A percentile compares a stretch with the other conserved stretches of the same genome.
Evolutionary conservation across 2,329 filamentous ascomycete genomes (phyloP).

Genomic region (Aciculosporium take): DNA sequence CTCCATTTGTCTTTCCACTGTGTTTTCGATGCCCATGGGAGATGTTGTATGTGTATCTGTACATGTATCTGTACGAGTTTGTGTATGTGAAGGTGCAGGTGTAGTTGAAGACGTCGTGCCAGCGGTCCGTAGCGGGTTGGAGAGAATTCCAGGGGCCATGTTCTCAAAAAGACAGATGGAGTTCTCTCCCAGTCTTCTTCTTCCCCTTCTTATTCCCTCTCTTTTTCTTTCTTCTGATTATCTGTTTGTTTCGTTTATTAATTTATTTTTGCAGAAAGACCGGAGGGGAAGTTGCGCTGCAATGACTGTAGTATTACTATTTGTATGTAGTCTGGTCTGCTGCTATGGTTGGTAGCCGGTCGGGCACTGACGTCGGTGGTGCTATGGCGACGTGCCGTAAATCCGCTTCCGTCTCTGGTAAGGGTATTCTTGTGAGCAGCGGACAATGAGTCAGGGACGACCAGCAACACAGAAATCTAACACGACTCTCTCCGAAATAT

Average conservation of each 20-base stretch:
- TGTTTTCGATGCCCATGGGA: slow-evolving; percentile 6
- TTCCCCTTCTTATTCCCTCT: neutral
- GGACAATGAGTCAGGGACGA: neutral
- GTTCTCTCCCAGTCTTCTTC: neutral
- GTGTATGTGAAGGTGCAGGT: neutral
- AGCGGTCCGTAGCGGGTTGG: slow-evolving; percentile 1
- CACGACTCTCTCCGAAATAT: neutral
- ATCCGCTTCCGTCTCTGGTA: neutral
- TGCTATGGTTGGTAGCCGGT: neutral
- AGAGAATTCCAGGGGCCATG: slow-evolving; percentile 6
- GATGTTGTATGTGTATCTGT: neutral
- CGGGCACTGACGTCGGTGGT: neutral
- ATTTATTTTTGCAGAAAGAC: neutral
- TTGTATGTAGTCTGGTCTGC: neutral
- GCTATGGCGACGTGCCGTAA: neutral
- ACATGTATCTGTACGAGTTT: neutral
- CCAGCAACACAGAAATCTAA: neutral
- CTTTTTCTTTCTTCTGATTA: neutral
- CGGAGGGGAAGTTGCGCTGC: neutral
- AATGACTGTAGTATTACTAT: neutral
- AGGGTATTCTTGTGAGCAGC: neutral
- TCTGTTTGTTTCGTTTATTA: too few species aligned
- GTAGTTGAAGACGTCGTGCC: neutral
- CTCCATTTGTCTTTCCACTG: slow-evolving; percentile 9
- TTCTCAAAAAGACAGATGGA: neutral